A percentile compares a stretch with the other conserved stretches of the same genome.
Evolutionary conservation across 2,329 filamentous ascomycete species (phyloP).

Genomic region (Aspergillus thermomutatus): DNA sequence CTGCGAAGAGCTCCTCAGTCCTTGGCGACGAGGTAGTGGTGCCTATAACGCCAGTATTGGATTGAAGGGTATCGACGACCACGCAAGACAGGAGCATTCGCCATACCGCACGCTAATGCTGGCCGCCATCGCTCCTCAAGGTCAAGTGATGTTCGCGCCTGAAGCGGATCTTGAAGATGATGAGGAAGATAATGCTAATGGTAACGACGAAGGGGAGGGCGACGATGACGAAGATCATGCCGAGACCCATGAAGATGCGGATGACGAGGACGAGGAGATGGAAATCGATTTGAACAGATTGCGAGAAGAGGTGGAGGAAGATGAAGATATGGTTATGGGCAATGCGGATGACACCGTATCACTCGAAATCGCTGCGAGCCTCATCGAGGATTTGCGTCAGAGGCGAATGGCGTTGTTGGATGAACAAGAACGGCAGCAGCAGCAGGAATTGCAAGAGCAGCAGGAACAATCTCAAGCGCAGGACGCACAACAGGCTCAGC

Average conservation of each 20-base stretch:
- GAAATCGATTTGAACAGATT: constrained; percentile 21
- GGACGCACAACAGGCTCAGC: background rate
- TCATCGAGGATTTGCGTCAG: constrained; percentile 66
- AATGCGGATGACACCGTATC: constrained; percentile 56
- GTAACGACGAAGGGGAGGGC: constrained; percentile 45
- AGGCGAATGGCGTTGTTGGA: background rate
- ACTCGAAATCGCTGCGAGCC: constrained; percentile 72
- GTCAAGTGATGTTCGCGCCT: constrained; percentile 44
- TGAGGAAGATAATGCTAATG: constrained; percentile 34
- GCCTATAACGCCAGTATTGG: constrained; percentile 77
- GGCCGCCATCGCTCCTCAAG: constrained; percentile 36
- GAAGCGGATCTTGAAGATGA: constrained; percentile 43
- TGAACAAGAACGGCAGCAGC: constrained; percentile 7
- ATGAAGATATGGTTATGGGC: constrained; percentile 51
- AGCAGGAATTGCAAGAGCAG: constrained; percentile 27
- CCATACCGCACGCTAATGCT: constrained; percentile 39
- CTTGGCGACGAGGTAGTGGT: constrained; percentile 82
- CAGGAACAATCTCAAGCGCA: constrained; percentile 5
- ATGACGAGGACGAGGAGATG: constrained; percentile 45
- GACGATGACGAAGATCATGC: constrained; percentile 48
- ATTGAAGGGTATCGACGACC: constrained; percentile 76
- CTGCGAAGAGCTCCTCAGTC: constrained; percentile 85
- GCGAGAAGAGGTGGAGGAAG: constrained; percentile 27
- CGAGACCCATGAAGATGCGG: constrained; percentile 40
- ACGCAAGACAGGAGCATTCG: constrained; percentile 60